phyloP scores from a whole-genome alignment of 176 grass and related monocot genomes.

The Cenchrus purpureus region DNA sequence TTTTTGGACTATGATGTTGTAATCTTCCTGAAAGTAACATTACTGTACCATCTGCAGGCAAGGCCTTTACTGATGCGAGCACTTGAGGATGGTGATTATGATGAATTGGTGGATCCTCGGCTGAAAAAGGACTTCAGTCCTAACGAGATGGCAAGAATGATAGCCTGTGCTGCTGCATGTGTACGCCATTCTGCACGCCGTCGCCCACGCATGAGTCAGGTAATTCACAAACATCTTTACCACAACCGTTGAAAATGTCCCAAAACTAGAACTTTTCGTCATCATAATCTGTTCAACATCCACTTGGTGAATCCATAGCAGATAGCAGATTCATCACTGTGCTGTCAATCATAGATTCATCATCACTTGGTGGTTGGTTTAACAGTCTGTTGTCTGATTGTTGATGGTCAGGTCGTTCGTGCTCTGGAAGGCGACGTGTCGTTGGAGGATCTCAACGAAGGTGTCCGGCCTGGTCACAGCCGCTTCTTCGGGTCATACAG shows the following conservation, averaged over 20 bases:
- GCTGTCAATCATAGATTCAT: neutral
- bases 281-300: neutral
- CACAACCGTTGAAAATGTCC: neutral
- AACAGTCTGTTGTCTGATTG: conserved; percentile 3
- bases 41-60: conserved; percentile 60
- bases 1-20: neutral
- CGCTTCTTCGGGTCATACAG: conserved; percentile 73
- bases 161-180: conserved; percentile 91
- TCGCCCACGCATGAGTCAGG: conserved; percentile 96
- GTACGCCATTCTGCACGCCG: conserved; percentile 93
- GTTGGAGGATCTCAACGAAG: conserved; percentile 87
- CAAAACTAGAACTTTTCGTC: neutral
- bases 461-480: conserved; percentile 74
- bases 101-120: conserved; percentile 68
- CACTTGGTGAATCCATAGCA: neutral
- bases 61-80: conserved; percentile 77
- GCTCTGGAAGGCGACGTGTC: conserved; percentile 91
- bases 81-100: conserved; percentile 79
- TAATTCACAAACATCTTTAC: conserved; percentile 37
- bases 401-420: conserved; percentile 65
- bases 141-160: conserved; percentile 85
- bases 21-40: conserved; percentile 5
- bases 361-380: neutral
- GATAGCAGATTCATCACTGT: neutral
- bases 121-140: conserved; percentile 71